Percentiles rank a stretch among this genome's conserved stretches.
Evolutionary conservation across 805 yeast genomes (phyloP).

Genomic region (Jamesozyma lodderae): DNA sequence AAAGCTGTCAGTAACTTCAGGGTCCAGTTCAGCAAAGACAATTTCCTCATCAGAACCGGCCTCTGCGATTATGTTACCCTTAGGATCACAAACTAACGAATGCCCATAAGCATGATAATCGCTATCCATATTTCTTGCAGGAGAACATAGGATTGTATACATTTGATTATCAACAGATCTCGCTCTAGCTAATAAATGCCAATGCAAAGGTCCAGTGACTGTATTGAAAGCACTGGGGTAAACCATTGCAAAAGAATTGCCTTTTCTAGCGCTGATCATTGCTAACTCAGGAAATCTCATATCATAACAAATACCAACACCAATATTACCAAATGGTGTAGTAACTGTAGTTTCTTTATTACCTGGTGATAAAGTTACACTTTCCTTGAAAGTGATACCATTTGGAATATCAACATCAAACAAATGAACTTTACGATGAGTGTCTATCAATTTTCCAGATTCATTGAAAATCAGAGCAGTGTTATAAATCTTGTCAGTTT

Average conservation of each 20-base stretch:
- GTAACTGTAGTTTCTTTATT: conserved; percentile 60
- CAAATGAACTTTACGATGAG: conserved; percentile 83
- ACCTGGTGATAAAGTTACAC: conserved; percentile 68
- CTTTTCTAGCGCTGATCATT: conserved; percentile 51
- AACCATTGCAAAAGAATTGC: conserved; percentile 61
- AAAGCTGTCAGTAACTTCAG: conserved; percentile 44
- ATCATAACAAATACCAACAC: conserved; percentile 81
- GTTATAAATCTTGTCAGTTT: conserved; percentile 53
- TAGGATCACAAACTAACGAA: conserved; percentile 54
- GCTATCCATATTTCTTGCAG: conserved; percentile 62
- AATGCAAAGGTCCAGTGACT: conserved; percentile 74
- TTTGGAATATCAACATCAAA: conserved; percentile 91
- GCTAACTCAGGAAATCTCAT: conserved; percentile 76
- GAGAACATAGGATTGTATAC: conserved; percentile 73
- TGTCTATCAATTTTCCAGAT: conserved; percentile 68
- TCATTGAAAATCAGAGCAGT: conserved; percentile 67
- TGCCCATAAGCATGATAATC: conserved; percentile 63
- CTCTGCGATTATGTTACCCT: conserved; percentile 52
- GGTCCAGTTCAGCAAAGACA: conserved; percentile 64
- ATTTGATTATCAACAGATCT: conserved; percentile 70
- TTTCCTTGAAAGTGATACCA: conserved; percentile 82
- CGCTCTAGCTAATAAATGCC: conserved; percentile 67
- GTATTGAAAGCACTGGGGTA: conserved; percentile 83
- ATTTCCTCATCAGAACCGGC: conserved; percentile 76
- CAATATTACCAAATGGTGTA: conserved; percentile 36